These are phyloP conservation scores for Neurospora hispaniola DNA, from an alignment of 495 filamentous ascomycete species.

Conservation along the genomic window DNA sequence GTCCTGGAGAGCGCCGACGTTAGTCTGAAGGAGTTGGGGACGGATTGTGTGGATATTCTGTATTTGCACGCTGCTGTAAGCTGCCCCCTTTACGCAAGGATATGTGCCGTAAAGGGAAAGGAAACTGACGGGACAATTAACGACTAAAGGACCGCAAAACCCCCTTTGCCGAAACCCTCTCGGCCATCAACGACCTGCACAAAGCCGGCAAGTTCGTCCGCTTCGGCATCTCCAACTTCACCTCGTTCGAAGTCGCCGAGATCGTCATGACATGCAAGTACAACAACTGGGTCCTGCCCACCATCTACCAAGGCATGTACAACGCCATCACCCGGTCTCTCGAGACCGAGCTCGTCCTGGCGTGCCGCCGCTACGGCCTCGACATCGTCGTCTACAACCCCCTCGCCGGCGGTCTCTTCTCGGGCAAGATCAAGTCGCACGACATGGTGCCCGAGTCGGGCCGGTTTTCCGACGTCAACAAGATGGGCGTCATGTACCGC, in stretches of 20 bases:
- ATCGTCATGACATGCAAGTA: constrained; percentile 72
- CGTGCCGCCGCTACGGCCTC: constrained; percentile 74
- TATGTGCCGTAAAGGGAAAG: no score
- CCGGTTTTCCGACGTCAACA: constrained; percentile 48
- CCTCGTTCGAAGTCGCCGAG: constrained; percentile 87
- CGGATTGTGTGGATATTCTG: constrained; percentile 74
- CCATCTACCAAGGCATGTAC: constrained; percentile 57
- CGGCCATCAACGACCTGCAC: constrained; percentile 68
- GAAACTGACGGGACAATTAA: no score
- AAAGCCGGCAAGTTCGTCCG: constrained; percentile 80
- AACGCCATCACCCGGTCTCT: constrained; percentile 65
- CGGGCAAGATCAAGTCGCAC: constrained; percentile 65
- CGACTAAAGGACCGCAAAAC: constrained; percentile 61
- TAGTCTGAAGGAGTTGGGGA: constrained; percentile 60
- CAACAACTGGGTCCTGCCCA: constrained; percentile 63
- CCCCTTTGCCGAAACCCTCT: constrained; percentile 71
- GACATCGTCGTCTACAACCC: constrained; percentile 92
- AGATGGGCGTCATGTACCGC: constrained; percentile 55
- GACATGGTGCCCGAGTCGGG: constrained; percentile 56
- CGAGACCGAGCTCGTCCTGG: constrained; percentile 69
- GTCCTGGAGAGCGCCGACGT: constrained; percentile 51
- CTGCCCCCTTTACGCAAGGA: no score
- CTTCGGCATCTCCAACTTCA: constrained; percentile 75
- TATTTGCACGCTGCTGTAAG: constrained; percentile 67
- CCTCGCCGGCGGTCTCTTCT: constrained; percentile 71